Evolutionary conservation across 768 basidiomycete genomes (phyloP).

Genomic region (Termitomyces sp.): DNA sequence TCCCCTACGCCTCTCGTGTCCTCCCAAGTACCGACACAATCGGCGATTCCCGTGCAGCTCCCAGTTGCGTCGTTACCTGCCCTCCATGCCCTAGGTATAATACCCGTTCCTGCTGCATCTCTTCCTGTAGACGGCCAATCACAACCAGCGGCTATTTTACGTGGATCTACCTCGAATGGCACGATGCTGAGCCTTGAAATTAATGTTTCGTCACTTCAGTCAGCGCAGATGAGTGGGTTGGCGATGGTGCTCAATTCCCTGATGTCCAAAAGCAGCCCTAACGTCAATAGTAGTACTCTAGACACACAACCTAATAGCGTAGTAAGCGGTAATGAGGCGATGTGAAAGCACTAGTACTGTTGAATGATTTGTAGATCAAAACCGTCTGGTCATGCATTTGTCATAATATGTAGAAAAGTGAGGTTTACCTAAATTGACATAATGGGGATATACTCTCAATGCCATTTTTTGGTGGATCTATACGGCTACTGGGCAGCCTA

Average conservation of each 20-base stretch:
- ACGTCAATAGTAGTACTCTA: neutral
- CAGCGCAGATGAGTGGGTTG: slow-evolving; percentile 73
- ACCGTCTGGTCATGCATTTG: neutral
- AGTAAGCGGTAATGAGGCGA: neutral
- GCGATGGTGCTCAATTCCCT: slow-evolving; percentile 69
- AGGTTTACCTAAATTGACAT: neutral
- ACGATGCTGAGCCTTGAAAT: slow-evolving; percentile 74
- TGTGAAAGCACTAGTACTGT: neutral
- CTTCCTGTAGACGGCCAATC: slow-evolving; percentile 50
- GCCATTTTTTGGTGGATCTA: no score
- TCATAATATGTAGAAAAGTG: neutral
- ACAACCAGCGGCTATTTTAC: slow-evolving; percentile 73
- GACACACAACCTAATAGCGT: neutral
- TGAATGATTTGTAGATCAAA: no score
- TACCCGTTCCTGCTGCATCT: slow-evolving; percentile 59
- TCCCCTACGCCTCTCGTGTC: slow-evolving; percentile 22
- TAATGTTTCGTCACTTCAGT: slow-evolving; percentile 69
- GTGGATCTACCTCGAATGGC: slow-evolving; percentile 68
- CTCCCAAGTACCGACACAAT: slow-evolving; percentile 19
- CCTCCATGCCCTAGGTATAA: slow-evolving; percentile 70
- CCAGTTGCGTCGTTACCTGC: slow-evolving; percentile 62
- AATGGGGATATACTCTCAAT: neutral
- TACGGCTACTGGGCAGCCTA: no score
- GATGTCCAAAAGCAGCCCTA: slow-evolving; percentile 42
- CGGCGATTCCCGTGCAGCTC: slow-evolving; percentile 66